phyloP scores from a whole-genome alignment of 257 asterid species.

The Nicotiana attenuata region DNA sequence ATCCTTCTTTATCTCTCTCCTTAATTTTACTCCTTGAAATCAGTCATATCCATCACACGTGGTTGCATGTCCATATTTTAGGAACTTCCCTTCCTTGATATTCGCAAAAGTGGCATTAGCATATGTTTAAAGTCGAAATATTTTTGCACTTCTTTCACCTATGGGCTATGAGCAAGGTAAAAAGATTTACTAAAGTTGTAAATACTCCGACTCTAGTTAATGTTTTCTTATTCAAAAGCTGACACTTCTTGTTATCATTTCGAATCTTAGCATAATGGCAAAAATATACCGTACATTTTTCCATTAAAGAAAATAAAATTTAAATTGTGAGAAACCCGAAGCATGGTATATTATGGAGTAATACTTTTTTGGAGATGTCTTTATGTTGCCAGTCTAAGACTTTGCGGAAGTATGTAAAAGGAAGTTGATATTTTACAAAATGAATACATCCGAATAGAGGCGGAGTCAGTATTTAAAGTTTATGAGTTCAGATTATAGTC shows the following conservation, averaged over 20 bases:
- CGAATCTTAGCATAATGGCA: not conserved
- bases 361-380: not conserved
- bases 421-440: not conserved
- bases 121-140: not conserved
- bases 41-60: not conserved
- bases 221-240: not conserved
- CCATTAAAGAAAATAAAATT: not conserved
- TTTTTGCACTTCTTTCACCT: not conserved
- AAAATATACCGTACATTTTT: not conserved
- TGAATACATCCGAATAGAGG: too few species aligned
- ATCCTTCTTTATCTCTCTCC: not conserved
- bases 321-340: not conserved
- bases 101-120: not conserved
- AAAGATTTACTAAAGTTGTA: not conserved
- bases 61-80: not conserved
- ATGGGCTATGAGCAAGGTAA: not conserved
- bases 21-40: not conserved
- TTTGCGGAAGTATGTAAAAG: not conserved
- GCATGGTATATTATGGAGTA: not conserved
- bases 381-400: not conserved
- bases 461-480: too few species aligned
- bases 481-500: accelerated
- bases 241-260: not conserved
- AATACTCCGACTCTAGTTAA: not conserved
- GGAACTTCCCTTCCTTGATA: not conserved